Percentiles rank a stretch among this genome's conserved stretches.
phyloP scores from a whole-genome alignment of 306 rosid species.

The Benincasa hispida region DNA sequence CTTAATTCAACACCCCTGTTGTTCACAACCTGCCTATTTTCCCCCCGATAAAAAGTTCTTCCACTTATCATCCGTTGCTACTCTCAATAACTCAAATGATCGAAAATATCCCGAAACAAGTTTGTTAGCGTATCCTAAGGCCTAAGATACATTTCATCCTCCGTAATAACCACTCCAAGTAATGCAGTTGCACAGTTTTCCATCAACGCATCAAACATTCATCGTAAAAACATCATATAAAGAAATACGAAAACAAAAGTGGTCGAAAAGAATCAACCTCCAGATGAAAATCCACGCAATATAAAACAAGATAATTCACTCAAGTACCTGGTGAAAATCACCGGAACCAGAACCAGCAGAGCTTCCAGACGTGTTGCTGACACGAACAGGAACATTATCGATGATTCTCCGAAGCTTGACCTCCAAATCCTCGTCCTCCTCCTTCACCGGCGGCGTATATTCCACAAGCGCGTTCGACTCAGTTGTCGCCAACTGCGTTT shows the following conservation, averaged over 20 bases:
- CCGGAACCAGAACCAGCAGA: conserved; percentile 98
- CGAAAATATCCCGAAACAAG: background rate
- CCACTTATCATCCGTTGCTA: background rate
- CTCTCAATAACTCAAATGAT: background rate
- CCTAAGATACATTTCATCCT: background rate
- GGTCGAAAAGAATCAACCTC: background rate
- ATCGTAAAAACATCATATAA: background rate
- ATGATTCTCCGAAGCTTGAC: conserved; percentile 83
- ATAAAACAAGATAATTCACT: background rate
- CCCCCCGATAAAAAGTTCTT: background rate
- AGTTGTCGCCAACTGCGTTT: background rate
- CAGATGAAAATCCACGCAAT: background rate
- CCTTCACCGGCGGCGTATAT: conserved; percentile 53
- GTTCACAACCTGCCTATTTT: background rate
- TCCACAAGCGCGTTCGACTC: conserved; percentile 64
- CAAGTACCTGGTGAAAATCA: conserved; percentile 80
- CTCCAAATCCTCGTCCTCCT: conserved; percentile 90
- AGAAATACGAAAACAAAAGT: background rate
- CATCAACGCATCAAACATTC: background rate
- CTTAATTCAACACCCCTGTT: background rate
- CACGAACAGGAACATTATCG: conserved; percentile 92
- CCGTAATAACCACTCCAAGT: background rate
- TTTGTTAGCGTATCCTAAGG: background rate
- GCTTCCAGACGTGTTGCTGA: conserved; percentile 89
- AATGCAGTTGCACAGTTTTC: background rate